phyloP scores from a whole-genome alignment of 805 yeast species.

The Candida montana region DNA sequence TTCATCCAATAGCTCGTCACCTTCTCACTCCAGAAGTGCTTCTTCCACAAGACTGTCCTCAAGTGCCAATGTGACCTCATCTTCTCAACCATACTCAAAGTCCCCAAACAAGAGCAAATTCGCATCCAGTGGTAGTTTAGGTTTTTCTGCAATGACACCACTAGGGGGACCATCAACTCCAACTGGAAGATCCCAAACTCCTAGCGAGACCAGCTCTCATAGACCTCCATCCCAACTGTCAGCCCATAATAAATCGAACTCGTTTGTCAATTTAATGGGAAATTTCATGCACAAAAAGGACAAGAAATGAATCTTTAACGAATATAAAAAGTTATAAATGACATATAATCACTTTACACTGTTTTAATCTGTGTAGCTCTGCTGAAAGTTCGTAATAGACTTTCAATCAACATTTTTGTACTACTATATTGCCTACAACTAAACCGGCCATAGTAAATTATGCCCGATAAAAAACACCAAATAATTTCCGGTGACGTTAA shows the following conservation, averaged over 20 bases:
- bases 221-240: conserved; percentile 1
- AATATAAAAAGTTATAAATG: no score
- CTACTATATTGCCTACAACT: no score
- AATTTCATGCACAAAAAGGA: conserved; percentile 21
- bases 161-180: conserved; percentile 9
- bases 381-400: no score
- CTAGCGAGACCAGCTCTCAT: neutral
- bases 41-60: conserved; percentile 12
- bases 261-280: conserved; percentile 26
- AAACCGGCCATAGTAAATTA: no score
- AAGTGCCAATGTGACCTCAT: neutral
- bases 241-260: conserved; percentile 17
- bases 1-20: conserved; percentile 16
- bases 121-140: neutral
- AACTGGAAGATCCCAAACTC: neutral
- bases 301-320: neutral
- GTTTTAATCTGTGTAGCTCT: no score
- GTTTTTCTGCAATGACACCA: conserved; percentile 9
- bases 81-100: conserved; percentile 1
- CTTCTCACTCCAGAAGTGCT: conserved; percentile 18
- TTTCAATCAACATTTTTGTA: no score
- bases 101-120: conserved; percentile 11
- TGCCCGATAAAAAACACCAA: no score
- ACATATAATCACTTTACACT: no score
- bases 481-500: no score